These are phyloP conservation scores for Boletus fagicola DNA, from an alignment of 768 basidiomycete genomes.

Conservation along the genomic window DNA sequence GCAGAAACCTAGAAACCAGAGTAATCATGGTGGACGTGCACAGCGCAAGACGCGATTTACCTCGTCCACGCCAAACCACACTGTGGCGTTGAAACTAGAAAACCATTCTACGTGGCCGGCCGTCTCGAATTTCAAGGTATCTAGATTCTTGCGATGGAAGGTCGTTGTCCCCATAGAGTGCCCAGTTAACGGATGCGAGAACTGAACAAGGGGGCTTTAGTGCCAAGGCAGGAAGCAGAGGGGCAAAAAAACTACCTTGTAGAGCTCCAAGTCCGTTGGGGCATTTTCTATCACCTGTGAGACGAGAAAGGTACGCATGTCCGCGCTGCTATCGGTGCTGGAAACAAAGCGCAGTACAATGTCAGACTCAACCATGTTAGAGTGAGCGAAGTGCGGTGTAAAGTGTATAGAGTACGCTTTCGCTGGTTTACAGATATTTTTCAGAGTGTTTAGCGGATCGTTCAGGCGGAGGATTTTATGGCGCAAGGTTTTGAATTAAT, in stretches of 20 bases:
- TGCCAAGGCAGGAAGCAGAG: neutral
- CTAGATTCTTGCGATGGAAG: slow-evolving; percentile 47
- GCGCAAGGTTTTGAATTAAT: slow-evolving; percentile 7
- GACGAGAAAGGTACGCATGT: slow-evolving; percentile 47
- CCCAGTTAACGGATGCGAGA: slow-evolving; percentile 46
- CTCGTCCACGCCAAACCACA: slow-evolving; percentile 50
- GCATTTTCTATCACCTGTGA: slow-evolving; percentile 33
- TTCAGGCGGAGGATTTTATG: neutral
- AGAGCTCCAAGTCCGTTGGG: slow-evolving; percentile 37
- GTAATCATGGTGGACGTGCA: neutral
- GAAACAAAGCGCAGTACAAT: slow-evolving; percentile 40
- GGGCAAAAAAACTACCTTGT: slow-evolving; percentile 35
- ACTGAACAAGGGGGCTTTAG: slow-evolving; percentile 26
- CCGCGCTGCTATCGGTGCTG: slow-evolving; percentile 29
- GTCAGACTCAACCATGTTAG: slow-evolving; percentile 34
- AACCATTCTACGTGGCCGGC: slow-evolving; percentile 56
- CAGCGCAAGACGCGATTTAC: slow-evolving; percentile 23
- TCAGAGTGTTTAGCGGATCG: neutral
- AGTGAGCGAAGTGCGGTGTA: neutral
- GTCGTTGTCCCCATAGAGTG: slow-evolving; percentile 42
- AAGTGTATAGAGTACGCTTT: neutral
- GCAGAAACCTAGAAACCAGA: slow-evolving; percentile 36
- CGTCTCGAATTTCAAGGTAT: slow-evolving; percentile 45
- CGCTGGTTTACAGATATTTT: neutral
- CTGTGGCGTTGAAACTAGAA: slow-evolving; percentile 42